phyloP scores from a whole-genome alignment of 768 basidiomycete species.

The Boletus patriciae region DNA sequence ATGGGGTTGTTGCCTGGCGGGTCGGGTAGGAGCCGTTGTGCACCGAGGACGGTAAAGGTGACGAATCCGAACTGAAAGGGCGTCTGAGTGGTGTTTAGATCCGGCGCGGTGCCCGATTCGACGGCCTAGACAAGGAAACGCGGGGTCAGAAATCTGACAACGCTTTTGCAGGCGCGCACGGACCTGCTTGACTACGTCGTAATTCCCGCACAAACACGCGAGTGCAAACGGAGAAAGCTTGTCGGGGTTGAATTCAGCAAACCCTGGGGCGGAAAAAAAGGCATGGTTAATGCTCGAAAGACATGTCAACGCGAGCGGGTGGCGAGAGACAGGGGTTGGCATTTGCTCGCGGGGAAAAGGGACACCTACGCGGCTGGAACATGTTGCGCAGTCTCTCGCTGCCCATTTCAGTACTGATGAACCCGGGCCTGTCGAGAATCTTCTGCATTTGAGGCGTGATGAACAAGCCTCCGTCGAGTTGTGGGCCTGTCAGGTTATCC shows the following conservation, averaged over 20 bases:
- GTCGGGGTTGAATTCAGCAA: conserved; percentile 13
- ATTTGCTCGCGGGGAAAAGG: background rate
- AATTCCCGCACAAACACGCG: conserved; percentile 26
- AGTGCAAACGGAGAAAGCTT: conserved; percentile 25
- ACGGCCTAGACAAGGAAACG: conserved; percentile 16
- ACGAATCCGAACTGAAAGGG: conserved; percentile 45
- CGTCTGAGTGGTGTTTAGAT: conserved; percentile 42
- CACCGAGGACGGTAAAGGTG: conserved; percentile 40
- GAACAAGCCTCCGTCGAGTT: conserved; percentile 23
- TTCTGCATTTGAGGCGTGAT: conserved; percentile 28
- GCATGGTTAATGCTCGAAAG: background rate
- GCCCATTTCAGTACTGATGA: conserved; percentile 26
- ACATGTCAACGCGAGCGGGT: background rate
- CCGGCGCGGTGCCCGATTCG: conserved; percentile 35
- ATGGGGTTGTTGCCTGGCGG: conserved; percentile 9
- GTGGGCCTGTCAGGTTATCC: conserved; percentile 6
- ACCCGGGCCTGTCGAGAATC: conserved; percentile 28
- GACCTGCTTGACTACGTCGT: conserved; percentile 24
- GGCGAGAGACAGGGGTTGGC: background rate
- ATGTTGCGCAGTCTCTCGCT: conserved; percentile 29
- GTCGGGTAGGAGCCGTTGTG: conserved; percentile 34
- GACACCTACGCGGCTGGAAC: conserved; percentile 29
- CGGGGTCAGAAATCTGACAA: background rate
- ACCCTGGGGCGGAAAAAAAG: conserved; percentile 15
- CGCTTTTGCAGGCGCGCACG: background rate